These are phyloP conservation scores for Pleomassaria siparia DNA, from an alignment of 2,329 filamentous ascomycete genomes.

Conservation along the genomic window DNA sequence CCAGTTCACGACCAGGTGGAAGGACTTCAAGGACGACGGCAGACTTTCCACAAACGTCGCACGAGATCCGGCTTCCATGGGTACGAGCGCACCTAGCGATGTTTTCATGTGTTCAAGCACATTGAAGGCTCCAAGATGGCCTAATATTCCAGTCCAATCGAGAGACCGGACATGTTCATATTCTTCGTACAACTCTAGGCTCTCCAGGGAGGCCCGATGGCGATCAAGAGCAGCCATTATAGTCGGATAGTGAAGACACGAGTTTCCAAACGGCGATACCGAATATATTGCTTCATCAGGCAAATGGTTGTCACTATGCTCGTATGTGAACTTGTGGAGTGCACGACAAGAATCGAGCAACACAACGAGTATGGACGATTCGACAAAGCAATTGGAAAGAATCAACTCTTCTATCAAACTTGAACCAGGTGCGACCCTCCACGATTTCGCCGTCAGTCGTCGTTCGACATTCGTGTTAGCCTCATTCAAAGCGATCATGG, in stretches of 20 bases:
- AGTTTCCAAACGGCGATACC: neutral
- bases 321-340: neutral
- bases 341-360: slow-evolving; percentile 1
- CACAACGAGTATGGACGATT: neutral
- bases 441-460: too few relatives aligned
- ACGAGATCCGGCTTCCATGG: slow-evolving; percentile 1
- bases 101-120: slow-evolving; percentile 15
- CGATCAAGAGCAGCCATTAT: slow-evolving; percentile 10
- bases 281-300: neutral
- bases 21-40: slow-evolving; percentile 13
- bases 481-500: slow-evolving; percentile 14
- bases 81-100: slow-evolving; percentile 13
- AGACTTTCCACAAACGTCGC: slow-evolving; percentile 14
- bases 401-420: slow-evolving; percentile 1
- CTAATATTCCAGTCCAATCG: neutral
- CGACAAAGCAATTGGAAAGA: neutral
- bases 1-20: slow-evolving; percentile 11
- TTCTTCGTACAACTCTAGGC: slow-evolving; percentile 8
- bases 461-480: neutral
- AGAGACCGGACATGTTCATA: slow-evolving; percentile 5
- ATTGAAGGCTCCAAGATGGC: neutral
- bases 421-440: neutral
- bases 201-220: slow-evolving; percentile 17
- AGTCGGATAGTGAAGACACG: slow-evolving; percentile 1
- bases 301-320: neutral